Percentiles rank a stretch among this genome's conserved stretches.
Conservation (phyloP, 2,329 filamentous ascomycete species). For the Raffaelea albimanens region DNA sequence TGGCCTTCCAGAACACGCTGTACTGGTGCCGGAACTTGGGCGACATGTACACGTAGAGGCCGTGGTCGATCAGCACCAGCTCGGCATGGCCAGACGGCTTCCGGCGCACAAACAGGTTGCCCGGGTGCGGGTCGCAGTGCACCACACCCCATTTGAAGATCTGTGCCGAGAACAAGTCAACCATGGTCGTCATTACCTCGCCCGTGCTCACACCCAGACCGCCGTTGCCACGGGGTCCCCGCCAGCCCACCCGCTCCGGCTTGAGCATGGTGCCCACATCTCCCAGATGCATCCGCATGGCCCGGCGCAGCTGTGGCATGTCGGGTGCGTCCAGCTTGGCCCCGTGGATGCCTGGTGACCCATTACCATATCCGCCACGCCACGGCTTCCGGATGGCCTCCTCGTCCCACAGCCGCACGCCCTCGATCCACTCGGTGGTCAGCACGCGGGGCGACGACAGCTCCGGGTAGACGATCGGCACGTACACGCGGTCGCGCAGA, state of each 20-base stretch:
- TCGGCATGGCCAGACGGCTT: conserved; percentile 74
- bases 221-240: conserved; percentile 59
- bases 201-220: conserved; percentile 75
- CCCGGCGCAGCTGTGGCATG: conserved; percentile 32
- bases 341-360: conserved; percentile 70
- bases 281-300: conserved; percentile 41
- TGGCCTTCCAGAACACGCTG: conserved; percentile 81
- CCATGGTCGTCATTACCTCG: conserved; percentile 92
- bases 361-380: conserved; percentile 66
- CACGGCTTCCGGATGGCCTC: conserved; percentile 67
- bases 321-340: conserved; percentile 46
- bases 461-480: conserved; percentile 76
- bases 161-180: conserved; percentile 92
- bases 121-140: conserved; percentile 94
- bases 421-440: conserved; percentile 97
- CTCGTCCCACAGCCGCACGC: conserved; percentile 87
- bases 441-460: conserved; percentile 76
- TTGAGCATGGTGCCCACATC: conserved; percentile 61
- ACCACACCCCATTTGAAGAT: conserved; percentile 97
- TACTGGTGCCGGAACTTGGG: conserved; percentile 80
- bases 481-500: conserved; percentile 72
- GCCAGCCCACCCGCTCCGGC: conserved; percentile 72
- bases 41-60: conserved; percentile 87
- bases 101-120: conserved; percentile 92
- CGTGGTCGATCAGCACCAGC: conserved; percentile 93